Evolutionary conservation across 2,329 filamentous ascomycete species (phyloP), one percentile per base, ranked within the genome.

Genomic region (Fusarium vanettenii): DNA sequence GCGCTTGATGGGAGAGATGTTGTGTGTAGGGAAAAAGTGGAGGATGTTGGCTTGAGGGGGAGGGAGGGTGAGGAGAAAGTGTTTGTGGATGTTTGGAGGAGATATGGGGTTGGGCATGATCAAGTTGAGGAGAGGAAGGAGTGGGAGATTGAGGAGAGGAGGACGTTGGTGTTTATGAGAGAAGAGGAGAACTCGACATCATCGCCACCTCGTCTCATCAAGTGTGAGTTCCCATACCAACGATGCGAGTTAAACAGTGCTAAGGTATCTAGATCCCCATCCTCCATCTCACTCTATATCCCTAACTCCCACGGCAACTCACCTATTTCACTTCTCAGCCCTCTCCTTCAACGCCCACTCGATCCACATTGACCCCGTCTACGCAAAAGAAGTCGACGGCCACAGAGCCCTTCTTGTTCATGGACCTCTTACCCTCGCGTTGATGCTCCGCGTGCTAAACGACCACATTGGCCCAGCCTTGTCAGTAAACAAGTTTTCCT

Each of bases 331-430:
- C 68, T 98, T 96, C 86, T 97, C 93, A 22, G 95, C 95, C 0
- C 89, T 99, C 37, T 96, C 94, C 3, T 95, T 95, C 86, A 99
- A 99, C 82, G 94, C 95, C 2, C 97, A 99, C 83, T 87, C 89
- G 18, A 98, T 99, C 76, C 97, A 99, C 84, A 87, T 97, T 25
- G 94, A 98, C 81, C 89, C 88, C 1, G 80, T 87, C 50, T 97
- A 94, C 83, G 92, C 91, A 61, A 88, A 88, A 43, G 85, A 89
- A 14, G 85, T 92, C 14, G 97, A 98, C 82, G 93, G 93, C 13
- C 92, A 97, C 81, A 88, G 88, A 6, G 89, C 92, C 70, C 86
- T 95, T 29, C 88, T 98, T 18, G 94, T 98, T 65, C 97, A 98
- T 79, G 97, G 97, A 0, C 96, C 97, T 1, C 85, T 99, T 64